Percentiles rank a stretch among this genome's conserved stretches.
Evolutionary conservation across 768 basidiomycete genomes (phyloP).

Genomic region (Termitomyces sp.): DNA sequence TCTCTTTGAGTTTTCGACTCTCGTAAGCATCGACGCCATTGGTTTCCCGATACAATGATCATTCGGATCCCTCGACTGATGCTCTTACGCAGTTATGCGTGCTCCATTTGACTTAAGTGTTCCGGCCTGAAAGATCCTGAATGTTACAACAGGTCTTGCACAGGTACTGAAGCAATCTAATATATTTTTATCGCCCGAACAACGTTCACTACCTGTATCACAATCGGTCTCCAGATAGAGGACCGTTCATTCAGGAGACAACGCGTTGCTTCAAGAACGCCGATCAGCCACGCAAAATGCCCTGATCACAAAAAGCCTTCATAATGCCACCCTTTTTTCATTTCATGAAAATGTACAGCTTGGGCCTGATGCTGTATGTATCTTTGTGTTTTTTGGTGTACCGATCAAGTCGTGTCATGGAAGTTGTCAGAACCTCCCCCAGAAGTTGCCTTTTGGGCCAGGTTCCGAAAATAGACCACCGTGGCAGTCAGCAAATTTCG

Average conservation of each 20-base stretch:
- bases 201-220: background rate
- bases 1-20: background rate
- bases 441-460: conserved; percentile 1
- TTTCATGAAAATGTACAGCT: background rate
- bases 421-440: conserved; percentile 4
- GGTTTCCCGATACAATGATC: background rate
- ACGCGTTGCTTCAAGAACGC: background rate
- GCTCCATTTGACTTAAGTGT: background rate
- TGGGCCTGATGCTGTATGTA: background rate
- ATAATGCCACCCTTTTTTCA: background rate
- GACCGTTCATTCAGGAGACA: background rate
- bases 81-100: background rate
- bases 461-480: conserved; percentile 1
- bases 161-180: background rate
- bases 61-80: background rate
- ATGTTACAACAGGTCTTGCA: background rate
- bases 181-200: background rate
- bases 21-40: background rate
- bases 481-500: background rate
- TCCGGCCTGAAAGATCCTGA: background rate
- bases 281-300: background rate
- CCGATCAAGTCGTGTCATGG: conserved; percentile 6
- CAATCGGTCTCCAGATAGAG: background rate
- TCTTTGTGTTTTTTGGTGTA: background rate
- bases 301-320: background rate